Evolutionary conservation across 331 rosid species (phyloP), one percentile per base, ranked within the genome.

Genomic region (Dryas integrifolia): DNA sequence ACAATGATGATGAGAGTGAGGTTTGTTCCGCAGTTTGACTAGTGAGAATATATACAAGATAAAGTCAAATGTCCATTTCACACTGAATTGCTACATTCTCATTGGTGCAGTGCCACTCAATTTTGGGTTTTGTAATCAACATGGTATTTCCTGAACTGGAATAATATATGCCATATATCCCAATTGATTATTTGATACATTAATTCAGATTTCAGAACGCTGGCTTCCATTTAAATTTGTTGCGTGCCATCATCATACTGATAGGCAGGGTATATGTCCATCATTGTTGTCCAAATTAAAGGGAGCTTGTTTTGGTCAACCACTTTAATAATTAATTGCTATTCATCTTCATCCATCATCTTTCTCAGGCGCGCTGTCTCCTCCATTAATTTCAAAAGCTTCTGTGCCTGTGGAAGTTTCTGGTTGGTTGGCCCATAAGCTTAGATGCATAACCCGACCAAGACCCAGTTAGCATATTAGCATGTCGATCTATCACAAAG

Each of bases 291-390:
- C 81, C 72, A 72, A 62, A 21, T 21, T 21, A 85, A 82, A 84
- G 83, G 79, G 41, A 72, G 52, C 72, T 76, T 73, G 55, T 65
- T 77, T 15, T 69, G 52, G 96, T 87, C 96, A 85, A 85, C 86
- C 78, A 78, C 72, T 72, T 58, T 72, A 69, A 84, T 88, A 60
- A 83, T 85, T 75, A 59, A 62, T 47, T 60, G 62, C n/a, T 57
- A 44, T 64, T 74, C 82, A 26, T 74, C 45, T 71, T 79, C 76
- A 45, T 75, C 67, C 74, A 44, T 75, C 67, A 51, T 46, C 58
- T 21, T 7, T 51, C 38, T 68, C 61, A 30, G 1, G 24, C 24
- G 24, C 24, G 35, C 35, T 30, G 35, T 30, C 35, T 30, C 35
- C 35, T 30, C 35, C 35, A 30, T 30, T 30, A 30, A 30, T 30